A percentile compares a stretch with the other conserved stretches of the same genome.
Evolutionary conservation across 495 filamentous ascomycete genomes (phyloP).

Genomic region (Penicillium subrubescens): DNA sequence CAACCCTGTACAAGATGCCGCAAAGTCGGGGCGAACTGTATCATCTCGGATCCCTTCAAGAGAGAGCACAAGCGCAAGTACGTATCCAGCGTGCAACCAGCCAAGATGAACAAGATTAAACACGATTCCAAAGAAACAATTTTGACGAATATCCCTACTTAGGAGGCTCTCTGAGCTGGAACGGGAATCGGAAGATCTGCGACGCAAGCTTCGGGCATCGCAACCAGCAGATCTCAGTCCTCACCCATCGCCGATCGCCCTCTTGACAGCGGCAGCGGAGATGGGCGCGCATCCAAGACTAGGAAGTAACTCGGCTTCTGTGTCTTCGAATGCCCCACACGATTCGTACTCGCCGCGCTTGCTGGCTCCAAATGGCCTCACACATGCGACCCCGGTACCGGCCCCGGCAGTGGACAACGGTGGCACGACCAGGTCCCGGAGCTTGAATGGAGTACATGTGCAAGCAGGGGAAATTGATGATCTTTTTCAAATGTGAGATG

Average conservation of each 20-base stretch:
- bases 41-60: conserved; percentile 47
- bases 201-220: conserved; percentile 34
- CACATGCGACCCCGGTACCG: conserved; percentile 3
- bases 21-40: conserved; percentile 39
- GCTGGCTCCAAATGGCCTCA: conserved; percentile 15
- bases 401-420: conserved; percentile 10
- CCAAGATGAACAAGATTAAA: background rate
- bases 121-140: background rate
- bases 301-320: conserved; percentile 5
- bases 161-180: conserved; percentile 43
- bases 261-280: conserved; percentile 36
- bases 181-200: conserved; percentile 42
- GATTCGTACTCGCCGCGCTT: conserved; percentile 22
- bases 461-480: conserved; percentile 41
- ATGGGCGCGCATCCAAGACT: conserved; percentile 19
- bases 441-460: conserved; percentile 32
- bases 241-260: conserved; percentile 32
- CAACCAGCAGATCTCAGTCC: conserved; percentile 22
- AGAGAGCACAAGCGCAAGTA: conserved; percentile 49
- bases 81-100: conserved; percentile 9
- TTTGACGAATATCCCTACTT: background rate
- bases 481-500: conserved; percentile 35
- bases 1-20: conserved; percentile 41
- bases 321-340: conserved; percentile 17
- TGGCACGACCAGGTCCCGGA: conserved; percentile 30